A percentile compares a stretch with the other conserved stretches of the same genome.
phyloP scores from a whole-genome alignment of 73 alveolate genomes.

The Paramecium biaurelia region DNA sequence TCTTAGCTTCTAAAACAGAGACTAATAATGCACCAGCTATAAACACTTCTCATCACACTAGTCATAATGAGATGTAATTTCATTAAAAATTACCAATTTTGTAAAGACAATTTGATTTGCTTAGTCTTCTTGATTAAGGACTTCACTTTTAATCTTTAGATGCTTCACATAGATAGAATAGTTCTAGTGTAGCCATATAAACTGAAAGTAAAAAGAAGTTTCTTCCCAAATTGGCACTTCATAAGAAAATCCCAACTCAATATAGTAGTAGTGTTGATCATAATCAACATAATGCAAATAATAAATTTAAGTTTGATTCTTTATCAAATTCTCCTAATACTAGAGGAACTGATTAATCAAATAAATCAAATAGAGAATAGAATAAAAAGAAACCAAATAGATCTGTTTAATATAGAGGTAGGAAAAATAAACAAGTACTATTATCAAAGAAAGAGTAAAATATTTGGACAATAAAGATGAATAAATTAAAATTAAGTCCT shows the following conservation, averaged over 20 bases:
- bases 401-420: background rate
- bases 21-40: no score
- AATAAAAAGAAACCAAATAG: background rate
- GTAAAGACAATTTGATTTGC: background rate
- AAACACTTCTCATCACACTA: background rate
- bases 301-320: background rate
- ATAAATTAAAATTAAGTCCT: slow-evolving; percentile 20
- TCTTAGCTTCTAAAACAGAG: background rate
- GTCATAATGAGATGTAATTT: background rate
- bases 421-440: background rate
- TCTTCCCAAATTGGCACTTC: background rate
- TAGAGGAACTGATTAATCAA: background rate
- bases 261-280: background rate
- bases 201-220: background rate
- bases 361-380: background rate
- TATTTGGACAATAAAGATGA: background rate
- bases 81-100: background rate
- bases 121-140: background rate
- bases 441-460: background rate
- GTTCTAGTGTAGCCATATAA: background rate
- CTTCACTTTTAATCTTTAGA: background rate
- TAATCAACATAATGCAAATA: background rate
- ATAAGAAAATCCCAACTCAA: background rate
- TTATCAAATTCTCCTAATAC: background rate
- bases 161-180: background rate